Conservation (phyloP, 257 asterid genomes). For the Solanum pennellii region DNA sequence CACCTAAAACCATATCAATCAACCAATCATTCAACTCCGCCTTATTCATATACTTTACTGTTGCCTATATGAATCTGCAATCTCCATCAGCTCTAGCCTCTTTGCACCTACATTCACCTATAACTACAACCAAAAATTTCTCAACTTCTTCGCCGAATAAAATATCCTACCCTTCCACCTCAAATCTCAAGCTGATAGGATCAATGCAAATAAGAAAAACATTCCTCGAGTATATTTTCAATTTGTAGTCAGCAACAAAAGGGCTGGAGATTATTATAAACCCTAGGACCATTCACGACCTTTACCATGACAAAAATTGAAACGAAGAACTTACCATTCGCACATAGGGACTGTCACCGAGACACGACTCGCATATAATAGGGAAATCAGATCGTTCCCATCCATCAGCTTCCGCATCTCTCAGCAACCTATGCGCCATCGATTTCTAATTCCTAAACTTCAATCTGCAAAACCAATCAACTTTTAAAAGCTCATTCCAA, state of each 20-base stretch:
- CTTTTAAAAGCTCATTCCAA: not conserved
- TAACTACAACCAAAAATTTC: not conserved
- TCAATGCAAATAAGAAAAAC: not conserved
- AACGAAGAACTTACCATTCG: slow-evolving; percentile 57
- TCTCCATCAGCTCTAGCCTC: not conserved
- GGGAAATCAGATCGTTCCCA: slow-evolving; percentile 98
- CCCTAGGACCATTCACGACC: not conserved
- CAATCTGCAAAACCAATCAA: not conserved
- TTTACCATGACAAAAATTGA: not conserved
- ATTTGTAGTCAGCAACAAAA: not conserved
- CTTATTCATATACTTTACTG: not conserved
- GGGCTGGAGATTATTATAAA: not conserved
- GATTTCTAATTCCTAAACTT: not conserved
- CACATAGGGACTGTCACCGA: slow-evolving; percentile 88
- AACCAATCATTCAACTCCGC: not conserved
- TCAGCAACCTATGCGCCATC: slow-evolving; percentile 90
- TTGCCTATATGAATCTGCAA: not conserved
- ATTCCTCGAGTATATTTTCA: not conserved
- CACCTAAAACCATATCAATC: not conserved
- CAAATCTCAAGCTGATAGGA: not conserved
- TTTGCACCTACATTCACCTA: not conserved
- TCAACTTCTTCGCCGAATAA: not conserved
- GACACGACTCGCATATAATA: slow-evolving; percentile 92
- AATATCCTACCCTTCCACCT: not conserved
- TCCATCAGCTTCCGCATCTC: slow-evolving; percentile 92